These are phyloP conservation scores for Neopestalotiopsis sp. DNA, from an alignment of 2,329 filamentous ascomycete genomes.

Conservation along the genomic window DNA sequence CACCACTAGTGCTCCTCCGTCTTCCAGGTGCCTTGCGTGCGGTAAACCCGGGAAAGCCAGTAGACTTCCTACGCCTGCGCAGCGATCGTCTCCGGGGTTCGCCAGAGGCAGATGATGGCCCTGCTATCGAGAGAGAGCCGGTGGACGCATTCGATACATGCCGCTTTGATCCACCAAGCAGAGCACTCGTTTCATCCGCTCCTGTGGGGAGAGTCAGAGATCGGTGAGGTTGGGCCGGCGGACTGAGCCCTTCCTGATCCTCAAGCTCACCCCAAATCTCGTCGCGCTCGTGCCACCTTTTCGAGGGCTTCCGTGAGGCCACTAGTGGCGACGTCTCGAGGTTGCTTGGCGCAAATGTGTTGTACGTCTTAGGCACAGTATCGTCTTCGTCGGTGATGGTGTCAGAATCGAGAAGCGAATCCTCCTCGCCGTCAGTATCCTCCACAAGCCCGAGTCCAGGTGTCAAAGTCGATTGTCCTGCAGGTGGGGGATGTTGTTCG, in stretches of 20 bases:
- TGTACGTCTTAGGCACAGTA: constrained; percentile 43
- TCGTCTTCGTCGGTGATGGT: constrained; percentile 51
- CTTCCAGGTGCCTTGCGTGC: constrained; percentile 49
- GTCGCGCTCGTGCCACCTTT: constrained; percentile 69
- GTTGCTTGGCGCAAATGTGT: constrained; percentile 52
- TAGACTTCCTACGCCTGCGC: constrained; percentile 61
- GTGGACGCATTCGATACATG: constrained; percentile 33
- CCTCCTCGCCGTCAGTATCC: constrained; percentile 67
- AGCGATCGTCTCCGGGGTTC: constrained; percentile 34
- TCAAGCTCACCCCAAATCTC: constrained; percentile 91
- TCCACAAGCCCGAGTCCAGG: constrained; percentile 85
- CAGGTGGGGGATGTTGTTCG: constrained; percentile 67
- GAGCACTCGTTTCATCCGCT: constrained; percentile 45
- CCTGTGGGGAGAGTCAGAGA: constrained; percentile 53
- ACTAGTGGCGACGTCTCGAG: constrained; percentile 45
- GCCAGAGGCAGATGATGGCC: constrained; percentile 24
- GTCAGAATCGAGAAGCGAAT: constrained; percentile 57
- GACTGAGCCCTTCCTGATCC: constrained; percentile 64
- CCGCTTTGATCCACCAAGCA: constrained; percentile 36
- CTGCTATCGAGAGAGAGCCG: constrained; percentile 34
- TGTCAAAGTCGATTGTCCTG: constrained; percentile 72
- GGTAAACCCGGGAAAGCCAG: constrained; percentile 66
- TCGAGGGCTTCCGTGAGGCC: constrained; percentile 53
- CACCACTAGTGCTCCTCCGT: constrained; percentile 38
- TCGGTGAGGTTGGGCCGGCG: constrained; percentile 47